phyloP scores from a whole-genome alignment of 148 eudicot genomes.

The Dianthus caryophyllus region DNA sequence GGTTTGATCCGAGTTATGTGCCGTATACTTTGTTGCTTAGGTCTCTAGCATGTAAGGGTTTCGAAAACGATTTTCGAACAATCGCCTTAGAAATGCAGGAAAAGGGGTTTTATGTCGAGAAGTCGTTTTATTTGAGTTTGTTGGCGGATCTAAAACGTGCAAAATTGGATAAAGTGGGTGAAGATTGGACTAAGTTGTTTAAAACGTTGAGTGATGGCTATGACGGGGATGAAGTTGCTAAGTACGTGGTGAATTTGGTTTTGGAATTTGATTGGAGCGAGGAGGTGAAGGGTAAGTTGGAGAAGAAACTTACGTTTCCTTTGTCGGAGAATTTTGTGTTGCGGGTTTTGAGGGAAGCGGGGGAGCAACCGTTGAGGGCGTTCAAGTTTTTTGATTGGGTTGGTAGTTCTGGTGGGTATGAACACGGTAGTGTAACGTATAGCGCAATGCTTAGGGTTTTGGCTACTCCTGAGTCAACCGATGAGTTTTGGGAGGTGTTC shows the following conservation, averaged over 20 bases:
- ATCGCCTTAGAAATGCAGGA: constrained; percentile 60
- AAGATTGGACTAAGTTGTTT: constrained; percentile 51
- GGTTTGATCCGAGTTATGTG: constrained; percentile 49
- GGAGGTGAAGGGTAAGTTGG: constrained; percentile 48
- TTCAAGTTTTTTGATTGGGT: constrained; percentile 69
- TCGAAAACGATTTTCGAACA: constrained; percentile 64
- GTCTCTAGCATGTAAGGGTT: constrained; percentile 41
- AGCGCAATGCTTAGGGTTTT: constrained; percentile 64
- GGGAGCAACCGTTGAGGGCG: constrained; percentile 44
- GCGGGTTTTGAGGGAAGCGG: constrained; percentile 47
- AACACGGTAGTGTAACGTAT: constrained; percentile 57
- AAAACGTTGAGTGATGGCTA: constrained; percentile 37
- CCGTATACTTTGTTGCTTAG: constrained; percentile 49
- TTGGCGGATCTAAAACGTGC: constrained; percentile 23
- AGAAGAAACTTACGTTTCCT: constrained; percentile 37
- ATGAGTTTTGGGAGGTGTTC: constrained; percentile 61
- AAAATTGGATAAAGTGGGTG: constrained; percentile 36
- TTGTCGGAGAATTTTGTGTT: constrained; percentile 56
- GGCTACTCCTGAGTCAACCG: constrained; percentile 41
- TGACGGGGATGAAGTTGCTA: constrained; percentile 35
- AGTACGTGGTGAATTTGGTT: constrained; percentile 43
- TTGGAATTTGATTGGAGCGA: constrained; percentile 45
- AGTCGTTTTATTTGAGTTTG: constrained; percentile 35
- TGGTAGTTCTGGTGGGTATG: constrained; percentile 30
- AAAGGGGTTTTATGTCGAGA: constrained; percentile 51